Evolutionary conservation across 1,284 basidiomycete genomes (phyloP), one percentile per base, ranked within the genome.

Genomic region (Apiotrichum montevideense): DNA sequence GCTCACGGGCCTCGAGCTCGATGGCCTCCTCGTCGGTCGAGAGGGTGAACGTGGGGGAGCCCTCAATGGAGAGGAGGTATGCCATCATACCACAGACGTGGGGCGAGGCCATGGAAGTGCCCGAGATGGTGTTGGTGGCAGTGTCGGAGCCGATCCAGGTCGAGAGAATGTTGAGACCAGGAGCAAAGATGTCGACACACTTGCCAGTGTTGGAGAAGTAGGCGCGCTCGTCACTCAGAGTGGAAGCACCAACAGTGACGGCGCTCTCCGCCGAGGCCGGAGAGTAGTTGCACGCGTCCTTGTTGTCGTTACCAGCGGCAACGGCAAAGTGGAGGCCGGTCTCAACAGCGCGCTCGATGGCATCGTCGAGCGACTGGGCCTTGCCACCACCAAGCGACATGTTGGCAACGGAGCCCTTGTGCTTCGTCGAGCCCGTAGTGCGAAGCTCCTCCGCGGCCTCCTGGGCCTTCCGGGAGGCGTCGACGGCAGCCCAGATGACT

Each of bases 321-420:
- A 96, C 92, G 64, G 90, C 90, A 69, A 98, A 97, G 81, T 97
- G 91, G 56, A 98, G 82, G 53, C 95, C 95, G 47, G 73, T 67
- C 34, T 84, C 82, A 55, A 96, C 90, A 54, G 94, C 93, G 53
- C 80, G 81, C 79, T 98, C 86, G 61, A 98, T 91, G 50, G 88
- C 85, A 41, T 83, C 81, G 69, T 98, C 91, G 56, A 98, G 83
- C 46, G 89, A 83, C 43, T 80, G 82, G n/a, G 90, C 92, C 80
- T 93, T 95, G 66, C 90, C 90, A 71, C 95, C 95, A 64, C 95
- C 95, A 54, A 98, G 86, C 73, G 87, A 90, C 95, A 98, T 97
- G 83, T 95, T 97, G 61, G 90, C 92, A 64, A 98, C 94, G 42
- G 93, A 95, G 41, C 95, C 95, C 81, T 93, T 94, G 82, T 90